Evolutionary conservation across 768 basidiomycete species (phyloP).

Genomic region (Lactarius pseudohatsudake): DNA sequence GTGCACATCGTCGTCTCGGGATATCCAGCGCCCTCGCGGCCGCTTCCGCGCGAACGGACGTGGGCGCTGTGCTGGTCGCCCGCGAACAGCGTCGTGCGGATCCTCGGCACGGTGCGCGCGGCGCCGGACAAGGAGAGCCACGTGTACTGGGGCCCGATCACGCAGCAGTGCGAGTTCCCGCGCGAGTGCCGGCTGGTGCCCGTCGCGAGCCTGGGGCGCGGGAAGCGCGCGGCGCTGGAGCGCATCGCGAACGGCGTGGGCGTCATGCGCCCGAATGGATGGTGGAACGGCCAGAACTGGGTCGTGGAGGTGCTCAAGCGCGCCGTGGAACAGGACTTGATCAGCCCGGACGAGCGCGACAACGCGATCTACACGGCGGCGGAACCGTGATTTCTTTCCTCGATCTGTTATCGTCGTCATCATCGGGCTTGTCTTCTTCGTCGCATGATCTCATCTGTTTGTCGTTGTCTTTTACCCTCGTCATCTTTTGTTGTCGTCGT

Average conservation of each 20-base stretch:
- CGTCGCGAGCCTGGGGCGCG: conserved; percentile 20
- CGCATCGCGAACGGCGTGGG: conserved; percentile 27
- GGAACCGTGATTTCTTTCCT: conserved; percentile 19
- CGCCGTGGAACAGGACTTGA: conserved; percentile 28
- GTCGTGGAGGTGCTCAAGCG: conserved; percentile 28
- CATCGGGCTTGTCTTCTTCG: no score
- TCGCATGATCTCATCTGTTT: no score
- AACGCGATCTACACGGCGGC: conserved; percentile 27
- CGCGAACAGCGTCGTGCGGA: conserved; percentile 14
- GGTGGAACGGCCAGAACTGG: conserved; percentile 32
- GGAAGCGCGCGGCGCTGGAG: conserved; percentile 24
- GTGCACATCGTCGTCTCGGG: conserved; percentile 29
- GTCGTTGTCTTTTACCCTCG: no score
- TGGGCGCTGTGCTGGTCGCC: conserved; percentile 29
- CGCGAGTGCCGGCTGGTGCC: conserved; percentile 22
- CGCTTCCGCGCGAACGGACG: conserved; percentile 25
- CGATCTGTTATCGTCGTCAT: no score
- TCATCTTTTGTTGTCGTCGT: no score
- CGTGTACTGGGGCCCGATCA: conserved; percentile 29
- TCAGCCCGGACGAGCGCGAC: conserved; percentile 26
- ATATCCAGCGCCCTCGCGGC: conserved; percentile 21
- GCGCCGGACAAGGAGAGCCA: conserved; percentile 26
- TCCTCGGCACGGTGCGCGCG: conserved; percentile 11
- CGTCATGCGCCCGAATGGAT: conserved; percentile 29
- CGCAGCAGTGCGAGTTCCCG: conserved; percentile 18